phyloP scores from a whole-genome alignment of 108 stramenopile species.

The Fragilariopsis cylindrus region DNA sequence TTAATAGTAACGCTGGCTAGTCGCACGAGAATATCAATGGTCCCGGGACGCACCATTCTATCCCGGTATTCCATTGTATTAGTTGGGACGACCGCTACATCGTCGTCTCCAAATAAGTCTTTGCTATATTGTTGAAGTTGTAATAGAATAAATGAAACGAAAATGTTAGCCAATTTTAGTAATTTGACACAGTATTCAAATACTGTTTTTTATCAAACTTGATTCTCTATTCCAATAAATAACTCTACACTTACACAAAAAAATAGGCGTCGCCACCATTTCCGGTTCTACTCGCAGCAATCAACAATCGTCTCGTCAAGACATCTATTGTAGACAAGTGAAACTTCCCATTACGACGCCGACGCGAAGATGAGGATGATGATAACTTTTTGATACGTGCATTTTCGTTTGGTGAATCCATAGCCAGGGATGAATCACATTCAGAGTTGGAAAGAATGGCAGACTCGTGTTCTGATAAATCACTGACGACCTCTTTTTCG shows the following conservation, averaged over 20 bases:
- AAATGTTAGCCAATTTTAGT: neutral
- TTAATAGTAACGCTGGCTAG: slow-evolving; percentile 71
- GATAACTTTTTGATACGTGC: neutral
- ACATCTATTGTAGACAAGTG: slow-evolving; percentile 69
- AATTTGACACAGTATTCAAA: neutral
- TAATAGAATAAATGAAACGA: neutral
- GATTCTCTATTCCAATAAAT: neutral
- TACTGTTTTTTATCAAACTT: neutral
- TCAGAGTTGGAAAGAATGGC: neutral
- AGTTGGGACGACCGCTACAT: slow-evolving; percentile 82
- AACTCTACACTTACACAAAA: slow-evolving; percentile 50
- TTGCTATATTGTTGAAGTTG: slow-evolving; percentile 15
- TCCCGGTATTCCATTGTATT: slow-evolving; percentile 33
- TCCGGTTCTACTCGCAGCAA: slow-evolving; percentile 84
- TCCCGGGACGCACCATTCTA: slow-evolving; percentile 45
- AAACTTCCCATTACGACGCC: slow-evolving; percentile 32
- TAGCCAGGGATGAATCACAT: slow-evolving; percentile 8
- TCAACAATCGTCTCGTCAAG: slow-evolving; percentile 70
- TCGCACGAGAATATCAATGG: slow-evolving; percentile 80
- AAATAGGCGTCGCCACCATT: slow-evolving; percentile 87
- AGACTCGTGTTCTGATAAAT: slow-evolving; percentile 13
- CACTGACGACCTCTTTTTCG: neutral
- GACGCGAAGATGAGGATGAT: neutral
- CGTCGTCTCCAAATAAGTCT: slow-evolving; percentile 87
- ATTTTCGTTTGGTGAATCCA: slow-evolving; percentile 9